Percentiles rank a stretch among this genome's conserved stretches.
These are phyloP conservation scores for Xanthoconium purpureum DNA, from an alignment of 768 basidiomycete genomes.

Conservation along the genomic window DNA sequence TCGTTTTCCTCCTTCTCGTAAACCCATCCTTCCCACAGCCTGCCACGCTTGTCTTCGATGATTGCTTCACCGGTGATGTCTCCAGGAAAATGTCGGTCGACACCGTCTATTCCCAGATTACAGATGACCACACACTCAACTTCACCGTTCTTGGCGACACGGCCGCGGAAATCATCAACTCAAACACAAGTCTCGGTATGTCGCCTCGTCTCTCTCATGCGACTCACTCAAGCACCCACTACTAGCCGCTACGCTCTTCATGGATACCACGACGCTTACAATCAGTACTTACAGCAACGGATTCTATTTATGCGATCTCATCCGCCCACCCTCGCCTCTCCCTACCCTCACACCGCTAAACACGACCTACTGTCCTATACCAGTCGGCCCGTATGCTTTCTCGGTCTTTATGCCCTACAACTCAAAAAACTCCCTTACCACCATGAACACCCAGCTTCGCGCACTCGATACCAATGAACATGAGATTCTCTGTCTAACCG, in stretches of 20 bases:
- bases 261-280: constrained; percentile 75
- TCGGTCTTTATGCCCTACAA: constrained; percentile 69
- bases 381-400: constrained; percentile 78
- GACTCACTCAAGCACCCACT: constrained; percentile 6
- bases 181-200: constrained; percentile 65
- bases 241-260: constrained; percentile 77
- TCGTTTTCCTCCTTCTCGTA: constrained; percentile 21
- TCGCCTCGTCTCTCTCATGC: not conserved
- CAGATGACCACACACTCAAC: constrained; percentile 52
- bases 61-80: constrained; percentile 60
- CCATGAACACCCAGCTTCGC: constrained; percentile 78
- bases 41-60: constrained; percentile 57
- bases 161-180: constrained; percentile 56
- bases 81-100: constrained; percentile 62
- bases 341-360: constrained; percentile 39
- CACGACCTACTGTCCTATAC: constrained; percentile 69
- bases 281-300: constrained; percentile 68
- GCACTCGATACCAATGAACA: constrained; percentile 84
- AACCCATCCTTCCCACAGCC: constrained; percentile 47
- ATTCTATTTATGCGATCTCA: constrained; percentile 72
- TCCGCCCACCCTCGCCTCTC: constrained; percentile 76
- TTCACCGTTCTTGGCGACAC: constrained; percentile 70
- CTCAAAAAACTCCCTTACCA: constrained; percentile 69
- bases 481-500: constrained; percentile 79
- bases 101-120: constrained; percentile 71